phyloP scores from a whole-genome alignment of 2,329 filamentous ascomycete genomes.

The Blastomyces gilchristii region DNA sequence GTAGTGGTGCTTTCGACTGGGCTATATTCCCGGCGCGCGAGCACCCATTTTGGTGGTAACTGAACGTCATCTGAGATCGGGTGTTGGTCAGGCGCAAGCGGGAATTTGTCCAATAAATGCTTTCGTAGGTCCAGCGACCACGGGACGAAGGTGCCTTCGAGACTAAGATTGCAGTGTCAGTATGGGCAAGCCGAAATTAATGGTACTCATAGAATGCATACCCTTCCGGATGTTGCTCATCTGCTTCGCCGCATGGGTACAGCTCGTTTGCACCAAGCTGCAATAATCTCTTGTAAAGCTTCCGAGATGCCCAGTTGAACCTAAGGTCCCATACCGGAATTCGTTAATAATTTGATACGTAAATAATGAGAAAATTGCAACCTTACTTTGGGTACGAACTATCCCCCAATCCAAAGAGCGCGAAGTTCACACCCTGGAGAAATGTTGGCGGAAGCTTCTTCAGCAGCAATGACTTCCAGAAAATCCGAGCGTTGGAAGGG shows the following conservation, averaged over 20 bases:
- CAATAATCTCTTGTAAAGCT: constrained; percentile 70
- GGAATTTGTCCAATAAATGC: constrained; percentile 56
- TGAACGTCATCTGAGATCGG: constrained; percentile 66
- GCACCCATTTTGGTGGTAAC: constrained; percentile 63
- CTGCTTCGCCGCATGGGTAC: constrained; percentile 71
- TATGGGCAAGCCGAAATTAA: neutral
- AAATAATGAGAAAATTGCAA: neutral
- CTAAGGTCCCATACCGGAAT: constrained; percentile 33
- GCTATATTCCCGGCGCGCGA: constrained; percentile 23
- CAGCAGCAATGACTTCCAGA: constrained; percentile 78
- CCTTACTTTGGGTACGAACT: constrained; percentile 82
- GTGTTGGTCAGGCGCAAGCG: constrained; percentile 54
- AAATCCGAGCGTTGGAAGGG: constrained; percentile 66
- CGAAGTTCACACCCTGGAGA: constrained; percentile 59
- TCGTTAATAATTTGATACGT: neutral
- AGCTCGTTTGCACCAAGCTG: constrained; percentile 74
- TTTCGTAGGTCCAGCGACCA: constrained; percentile 63
- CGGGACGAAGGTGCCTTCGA: constrained; percentile 69
- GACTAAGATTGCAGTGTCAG: constrained; percentile 38
- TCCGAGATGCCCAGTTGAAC: constrained; percentile 87
- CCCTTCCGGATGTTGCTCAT: constrained; percentile 90
- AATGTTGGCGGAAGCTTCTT: constrained; percentile 65
- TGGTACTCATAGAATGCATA: constrained; percentile 35
- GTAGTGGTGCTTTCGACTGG: constrained; percentile 11
- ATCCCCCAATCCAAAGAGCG: constrained; percentile 84